Evolutionary conservation across 495 filamentous ascomycete genomes (phyloP).

Genomic region (Podospora pseudocomata): DNA sequence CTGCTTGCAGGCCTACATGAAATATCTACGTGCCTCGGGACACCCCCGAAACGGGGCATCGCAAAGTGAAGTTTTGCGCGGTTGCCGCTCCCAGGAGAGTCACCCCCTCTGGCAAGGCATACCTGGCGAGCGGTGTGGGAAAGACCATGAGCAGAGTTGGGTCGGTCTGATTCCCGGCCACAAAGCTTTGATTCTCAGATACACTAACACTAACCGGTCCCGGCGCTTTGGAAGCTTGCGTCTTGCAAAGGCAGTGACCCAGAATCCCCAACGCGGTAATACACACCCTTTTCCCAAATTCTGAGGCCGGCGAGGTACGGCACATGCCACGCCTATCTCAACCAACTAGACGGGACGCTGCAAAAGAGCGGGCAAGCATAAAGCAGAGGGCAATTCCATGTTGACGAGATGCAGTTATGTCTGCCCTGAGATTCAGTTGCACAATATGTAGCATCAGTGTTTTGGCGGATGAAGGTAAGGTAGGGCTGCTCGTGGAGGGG

Average conservation of each 20-base stretch:
- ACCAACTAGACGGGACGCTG: background rate
- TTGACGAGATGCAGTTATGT: no score
- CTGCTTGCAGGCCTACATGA: background rate
- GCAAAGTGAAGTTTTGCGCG: background rate
- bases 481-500: slow-evolving; percentile 8
- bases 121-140: slow-evolving; percentile 1
- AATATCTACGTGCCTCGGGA: background rate
- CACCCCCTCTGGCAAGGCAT: slow-evolving; percentile 2
- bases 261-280: background rate
- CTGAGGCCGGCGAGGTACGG: background rate
- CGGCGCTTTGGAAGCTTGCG: slow-evolving; percentile 9
- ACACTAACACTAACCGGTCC: slow-evolving; percentile 8
- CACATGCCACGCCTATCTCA: background rate
- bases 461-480: slow-evolving; percentile 6
- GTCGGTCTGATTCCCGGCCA: slow-evolving; percentile 7
- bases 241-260: background rate
- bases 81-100: slow-evolving; percentile 2
- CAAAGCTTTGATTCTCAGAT: background rate
- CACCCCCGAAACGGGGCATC: background rate
- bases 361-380: background rate
- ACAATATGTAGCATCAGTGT: slow-evolving; percentile 25
- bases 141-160: background rate
- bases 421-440: slow-evolving; percentile 9
- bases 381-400: no score
- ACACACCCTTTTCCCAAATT: background rate